Percentiles rank a stretch among this genome's conserved stretches.
Evolutionary conservation across 805 yeast genomes (phyloP).

Genomic region (Grigorovia transvaalensis): DNA sequence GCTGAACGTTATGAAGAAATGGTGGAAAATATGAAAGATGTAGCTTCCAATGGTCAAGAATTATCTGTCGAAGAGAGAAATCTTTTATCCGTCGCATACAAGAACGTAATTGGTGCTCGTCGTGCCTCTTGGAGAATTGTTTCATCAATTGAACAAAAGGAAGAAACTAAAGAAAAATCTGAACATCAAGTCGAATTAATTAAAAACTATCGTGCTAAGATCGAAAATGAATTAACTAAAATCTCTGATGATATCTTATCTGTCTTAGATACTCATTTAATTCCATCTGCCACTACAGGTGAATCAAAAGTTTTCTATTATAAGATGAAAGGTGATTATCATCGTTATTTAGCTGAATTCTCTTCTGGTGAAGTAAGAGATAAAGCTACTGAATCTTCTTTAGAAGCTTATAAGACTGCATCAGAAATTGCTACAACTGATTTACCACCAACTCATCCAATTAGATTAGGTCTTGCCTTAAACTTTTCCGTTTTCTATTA

Average conservation of each 20-base stretch:
- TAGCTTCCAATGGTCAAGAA: constrained; percentile 92
- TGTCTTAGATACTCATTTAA: constrained; percentile 80
- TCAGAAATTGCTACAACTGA: constrained; percentile 95
- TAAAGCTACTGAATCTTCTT: constrained; percentile 82
- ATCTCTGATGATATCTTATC: constrained; percentile 89
- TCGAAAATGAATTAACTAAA: constrained; percentile 83
- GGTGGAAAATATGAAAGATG: constrained; percentile 98
- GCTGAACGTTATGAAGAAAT: constrained; percentile 99
- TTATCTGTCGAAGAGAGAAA: constrained; percentile 96
- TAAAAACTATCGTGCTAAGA: constrained; percentile 89
- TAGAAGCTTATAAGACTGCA: constrained; percentile 91
- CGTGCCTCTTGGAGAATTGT: constrained; percentile 99
- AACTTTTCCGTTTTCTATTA: constrained; percentile 97
- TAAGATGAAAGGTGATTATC: constrained; percentile 99
- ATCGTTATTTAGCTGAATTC: constrained; percentile 97
- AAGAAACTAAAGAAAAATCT: constrained; percentile 82
- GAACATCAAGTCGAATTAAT: constrained; percentile 82
- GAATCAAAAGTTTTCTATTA: constrained; percentile 97
- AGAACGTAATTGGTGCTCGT: constrained; percentile 97
- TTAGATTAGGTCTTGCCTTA: constrained; percentile 93
- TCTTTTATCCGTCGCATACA: constrained; percentile 92
- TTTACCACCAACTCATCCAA: constrained; percentile 97
- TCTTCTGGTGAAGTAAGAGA: constrained; percentile 86
- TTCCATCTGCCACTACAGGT: constrained; percentile 90
- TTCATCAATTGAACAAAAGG: constrained; percentile 95